Base-by-base conservation (phyloP, 257 asterid species). In the Jacaranda mimosifolia region DNA sequence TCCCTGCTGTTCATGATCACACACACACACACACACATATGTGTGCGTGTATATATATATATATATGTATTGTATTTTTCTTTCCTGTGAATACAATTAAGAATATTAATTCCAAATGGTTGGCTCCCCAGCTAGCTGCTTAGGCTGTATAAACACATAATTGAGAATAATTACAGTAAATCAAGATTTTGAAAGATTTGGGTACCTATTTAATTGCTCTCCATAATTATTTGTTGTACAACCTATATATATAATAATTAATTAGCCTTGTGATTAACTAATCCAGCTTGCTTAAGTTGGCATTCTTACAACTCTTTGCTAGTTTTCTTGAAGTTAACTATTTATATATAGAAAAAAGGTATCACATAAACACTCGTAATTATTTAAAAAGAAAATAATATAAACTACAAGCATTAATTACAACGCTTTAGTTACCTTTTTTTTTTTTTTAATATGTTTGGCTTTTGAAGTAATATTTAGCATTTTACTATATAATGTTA, bases 101-200 rank as follows among this genome's bases (percentile, higher is more conserved):
- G 65, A 53, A 70, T 70, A 35, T 26, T 26, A 26, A 26, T 70
- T 70, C 3, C 38, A 70, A 35, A 49, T 69, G 63, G 48, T 69
- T 35, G 62, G 62, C 17, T 68, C 14, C n/a, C 2, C 45, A 1
- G 18, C 32, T 66, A 45, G 72, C 7, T 42, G 62, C 46, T 15
- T 13, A 62, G 68, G 43, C 68, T 49, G 74, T 26, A 51, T 7
- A 32, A 15, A 35, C 49, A 35, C 38, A 52, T 70, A 51, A 70
- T 72, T 72, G 38, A 17, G 52, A 72, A 57, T 42, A 57, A 66
- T 21, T 53, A 56, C 17, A 66, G 45, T 52, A 68, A 62, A 19
- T 49, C 70, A 70, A 70, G 81, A 77, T 77, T 77, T 77, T 42
- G 46, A 58, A 70, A 77, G 68, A 68, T 67, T 6, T 62, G 45